phyloP scores from a whole-genome alignment of 352 stramenopile species.

The Globisporangium uncinulatum region DNA sequence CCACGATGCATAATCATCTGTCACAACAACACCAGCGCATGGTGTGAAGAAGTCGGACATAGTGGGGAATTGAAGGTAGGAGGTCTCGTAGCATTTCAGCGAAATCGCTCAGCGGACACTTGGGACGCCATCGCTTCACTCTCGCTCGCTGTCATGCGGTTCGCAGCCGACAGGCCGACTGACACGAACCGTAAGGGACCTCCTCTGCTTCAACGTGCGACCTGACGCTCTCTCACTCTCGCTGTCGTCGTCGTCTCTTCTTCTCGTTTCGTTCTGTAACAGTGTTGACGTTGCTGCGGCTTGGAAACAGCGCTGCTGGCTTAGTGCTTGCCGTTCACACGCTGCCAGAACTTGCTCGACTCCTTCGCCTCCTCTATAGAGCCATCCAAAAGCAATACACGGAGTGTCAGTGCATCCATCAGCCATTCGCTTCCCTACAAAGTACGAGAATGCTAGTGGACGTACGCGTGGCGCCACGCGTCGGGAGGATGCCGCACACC shows the following conservation, averaged over 20 bases:
- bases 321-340: constrained; percentile 84
- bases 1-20: neutral
- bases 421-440: neutral
- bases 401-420: neutral
- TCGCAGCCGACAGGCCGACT: neutral
- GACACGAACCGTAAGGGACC: too few species aligned
- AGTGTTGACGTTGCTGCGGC: neutral
- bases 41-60: neutral
- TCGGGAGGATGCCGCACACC: constrained; percentile 77
- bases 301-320: constrained; percentile 1
- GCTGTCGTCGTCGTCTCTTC: neutral
- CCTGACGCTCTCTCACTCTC: neutral
- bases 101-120: neutral
- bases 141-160: too few species aligned
- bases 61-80: too few species aligned
- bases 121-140: neutral
- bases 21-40: neutral
- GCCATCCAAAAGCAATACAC: neutral
- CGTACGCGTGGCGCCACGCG: constrained; percentile 62
- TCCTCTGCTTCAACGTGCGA: neutral
- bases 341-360: constrained; percentile 85
- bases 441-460: constrained; percentile 1
- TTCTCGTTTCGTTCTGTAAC: neutral
- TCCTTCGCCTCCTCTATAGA: constrained; percentile 71
- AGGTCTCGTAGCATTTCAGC: neutral